Evolutionary conservation across 306 rosid species (phyloP).

Genomic region (Quillaja saponaria): DNA sequence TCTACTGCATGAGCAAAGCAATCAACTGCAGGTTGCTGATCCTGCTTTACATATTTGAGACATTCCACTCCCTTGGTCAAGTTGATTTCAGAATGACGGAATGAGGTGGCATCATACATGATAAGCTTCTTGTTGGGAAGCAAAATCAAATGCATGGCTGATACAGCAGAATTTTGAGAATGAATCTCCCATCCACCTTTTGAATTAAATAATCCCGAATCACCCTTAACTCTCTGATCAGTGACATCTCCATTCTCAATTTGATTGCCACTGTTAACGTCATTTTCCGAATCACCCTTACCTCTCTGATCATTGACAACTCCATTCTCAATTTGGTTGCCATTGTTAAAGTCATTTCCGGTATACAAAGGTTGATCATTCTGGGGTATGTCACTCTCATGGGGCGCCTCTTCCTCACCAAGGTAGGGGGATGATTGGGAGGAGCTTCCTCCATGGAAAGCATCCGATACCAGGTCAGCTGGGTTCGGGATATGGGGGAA

Average conservation of each 20-base stretch:
- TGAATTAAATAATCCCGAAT: not conserved
- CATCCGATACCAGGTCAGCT: no score
- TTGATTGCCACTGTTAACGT: not conserved
- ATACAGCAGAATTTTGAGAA: conserved; percentile 47
- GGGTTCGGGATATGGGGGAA: not conserved
- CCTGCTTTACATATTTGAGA: conserved; percentile 32
- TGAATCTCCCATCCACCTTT: conserved; percentile 61
- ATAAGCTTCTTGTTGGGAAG: conserved; percentile 63
- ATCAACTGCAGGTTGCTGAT: conserved; percentile 19
- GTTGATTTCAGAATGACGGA: conserved; percentile 49
- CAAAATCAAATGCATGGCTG: conserved; percentile 76
- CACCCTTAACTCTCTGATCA: conserved; percentile 4
- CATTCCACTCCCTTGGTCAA: conserved; percentile 47
- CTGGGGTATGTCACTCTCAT: no score
- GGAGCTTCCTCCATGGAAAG: no score
- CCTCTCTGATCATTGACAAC: no score
- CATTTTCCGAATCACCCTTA: no score
- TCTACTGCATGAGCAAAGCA: conserved; percentile 74
- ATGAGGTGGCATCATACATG: conserved; percentile 56
- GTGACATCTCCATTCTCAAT: not conserved
- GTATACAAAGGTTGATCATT: not conserved
- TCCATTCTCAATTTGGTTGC: no score
- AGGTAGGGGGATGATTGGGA: no score
- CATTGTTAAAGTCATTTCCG: no score
- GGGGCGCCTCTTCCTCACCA: no score